Conservation (phyloP, 495 filamentous ascomycete species). For the Sabuloglossum arenarium region DNA sequence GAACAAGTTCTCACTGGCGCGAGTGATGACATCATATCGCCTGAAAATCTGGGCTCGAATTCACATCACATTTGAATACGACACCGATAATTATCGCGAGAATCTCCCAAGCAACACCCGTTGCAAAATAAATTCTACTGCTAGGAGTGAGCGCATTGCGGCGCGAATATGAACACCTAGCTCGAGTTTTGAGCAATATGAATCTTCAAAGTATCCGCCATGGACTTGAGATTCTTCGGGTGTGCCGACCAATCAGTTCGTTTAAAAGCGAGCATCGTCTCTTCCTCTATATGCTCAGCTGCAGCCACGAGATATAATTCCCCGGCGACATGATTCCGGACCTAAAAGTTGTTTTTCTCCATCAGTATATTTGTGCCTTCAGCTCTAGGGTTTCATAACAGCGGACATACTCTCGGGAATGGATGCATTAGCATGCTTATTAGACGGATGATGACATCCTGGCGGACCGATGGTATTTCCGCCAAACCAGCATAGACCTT, state of each 20-base stretch:
- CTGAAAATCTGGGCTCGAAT: too few species aligned
- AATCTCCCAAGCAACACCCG: too few species aligned
- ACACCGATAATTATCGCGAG: too few species aligned
- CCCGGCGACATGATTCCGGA: background rate
- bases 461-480: constrained; percentile 13
- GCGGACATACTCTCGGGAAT: constrained; percentile 33
- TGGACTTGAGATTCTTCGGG: background rate
- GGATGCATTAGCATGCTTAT: constrained; percentile 39
- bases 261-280: background rate
- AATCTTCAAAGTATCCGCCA: background rate
- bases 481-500: constrained; percentile 52
- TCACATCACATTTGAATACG: too few species aligned
- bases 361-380: background rate
- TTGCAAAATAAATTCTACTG: too few species aligned
- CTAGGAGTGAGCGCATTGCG: too few species aligned
- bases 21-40: too few species aligned
- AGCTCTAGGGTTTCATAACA: background rate
- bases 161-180: too few species aligned
- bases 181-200: background rate
- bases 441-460: constrained; percentile 32
- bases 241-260: background rate
- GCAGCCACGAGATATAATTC: background rate
- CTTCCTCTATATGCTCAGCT: background rate
- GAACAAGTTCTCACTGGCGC: too few species aligned
- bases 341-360: background rate